Conservation (phyloP, 2,329 filamentous ascomycete genomes). For the Ophiostoma pallidulum region DNA sequence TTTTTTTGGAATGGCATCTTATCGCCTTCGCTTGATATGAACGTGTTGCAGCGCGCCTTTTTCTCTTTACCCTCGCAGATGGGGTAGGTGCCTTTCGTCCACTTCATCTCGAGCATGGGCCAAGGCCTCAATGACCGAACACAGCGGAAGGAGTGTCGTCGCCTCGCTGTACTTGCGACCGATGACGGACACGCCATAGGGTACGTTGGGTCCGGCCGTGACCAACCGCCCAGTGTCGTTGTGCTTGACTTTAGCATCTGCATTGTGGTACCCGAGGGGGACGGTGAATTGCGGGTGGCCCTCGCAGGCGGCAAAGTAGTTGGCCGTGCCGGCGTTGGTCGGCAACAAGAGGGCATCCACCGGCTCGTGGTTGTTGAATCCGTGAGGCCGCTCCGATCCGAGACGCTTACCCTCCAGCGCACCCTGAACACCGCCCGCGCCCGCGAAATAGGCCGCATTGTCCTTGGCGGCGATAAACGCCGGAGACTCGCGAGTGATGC, state of each 20-base stretch:
- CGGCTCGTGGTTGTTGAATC: constrained; percentile 20
- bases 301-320: constrained; percentile 47
- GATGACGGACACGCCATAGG: constrained; percentile 49
- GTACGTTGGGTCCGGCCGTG: constrained; percentile 37
- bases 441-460: constrained; percentile 31
- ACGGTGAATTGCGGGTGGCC: constrained; percentile 54
- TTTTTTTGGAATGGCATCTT: too few species aligned
- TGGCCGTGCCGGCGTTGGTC: constrained; percentile 38
- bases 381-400: constrained; percentile 34
- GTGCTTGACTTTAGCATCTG: constrained; percentile 34
- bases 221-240: constrained; percentile 40
- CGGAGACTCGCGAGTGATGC: constrained; percentile 27
- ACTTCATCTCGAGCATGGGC: constrained; percentile 27
- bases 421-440: constrained; percentile 50
- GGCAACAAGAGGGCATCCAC: constrained; percentile 56
- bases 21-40: too few species aligned
- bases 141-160: constrained; percentile 51
- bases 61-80: constrained; percentile 3
- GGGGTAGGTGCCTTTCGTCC: constrained; percentile 15
- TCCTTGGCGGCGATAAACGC: not conserved
- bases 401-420: constrained; percentile 17
- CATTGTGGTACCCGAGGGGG: constrained; percentile 50
- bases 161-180: constrained; percentile 53
- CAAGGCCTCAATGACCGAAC: constrained; percentile 59
- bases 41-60: too few species aligned